Percentiles rank a stretch among this genome's conserved stretches.
Conservation (phyloP, 2,329 filamentous ascomycete genomes). For the Stachybotrys chartarum region DNA sequence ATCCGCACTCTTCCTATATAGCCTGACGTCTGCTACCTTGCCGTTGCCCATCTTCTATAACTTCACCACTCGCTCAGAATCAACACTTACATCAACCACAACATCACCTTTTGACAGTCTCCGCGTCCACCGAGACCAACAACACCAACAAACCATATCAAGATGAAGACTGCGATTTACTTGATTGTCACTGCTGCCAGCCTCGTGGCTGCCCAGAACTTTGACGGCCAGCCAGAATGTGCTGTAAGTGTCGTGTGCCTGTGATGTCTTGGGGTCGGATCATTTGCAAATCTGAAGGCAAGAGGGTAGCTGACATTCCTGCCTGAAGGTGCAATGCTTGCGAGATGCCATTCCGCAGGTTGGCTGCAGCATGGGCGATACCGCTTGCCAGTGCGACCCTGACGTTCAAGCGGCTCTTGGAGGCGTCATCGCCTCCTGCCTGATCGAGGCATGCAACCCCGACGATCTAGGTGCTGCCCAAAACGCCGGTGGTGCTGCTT, state of each 20-base stretch:
- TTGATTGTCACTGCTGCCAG: constrained; percentile 21
- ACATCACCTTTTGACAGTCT: background rate
- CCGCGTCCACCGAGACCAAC: background rate
- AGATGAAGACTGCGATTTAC: background rate
- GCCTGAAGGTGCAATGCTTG: constrained; percentile 24
- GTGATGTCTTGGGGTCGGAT: too few relatives aligned
- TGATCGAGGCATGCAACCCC: constrained; percentile 24
- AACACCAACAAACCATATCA: background rate
- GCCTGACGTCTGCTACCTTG: background rate
- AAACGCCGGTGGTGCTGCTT: constrained; percentile 20
- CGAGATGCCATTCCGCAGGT: constrained; percentile 22
- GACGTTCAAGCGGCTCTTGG: constrained; percentile 22
- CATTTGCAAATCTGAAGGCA: too few relatives aligned
- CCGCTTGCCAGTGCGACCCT: constrained; percentile 30
- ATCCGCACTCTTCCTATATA: background rate
- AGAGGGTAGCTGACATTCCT: too few relatives aligned
- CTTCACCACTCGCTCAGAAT: background rate
- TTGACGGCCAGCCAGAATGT: constrained; percentile 27
- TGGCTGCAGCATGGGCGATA: constrained; percentile 28
- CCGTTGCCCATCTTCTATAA: background rate
- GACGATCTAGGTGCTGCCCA: constrained; percentile 23
- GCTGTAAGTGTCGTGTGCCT: constrained; percentile 19
- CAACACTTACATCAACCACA: background rate
- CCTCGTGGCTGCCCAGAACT: constrained; percentile 30
- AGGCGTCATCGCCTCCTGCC: constrained; percentile 20